Evolutionary conservation across 768 basidiomycete genomes (phyloP).

Genomic region (Tulasnella sp.): DNA sequence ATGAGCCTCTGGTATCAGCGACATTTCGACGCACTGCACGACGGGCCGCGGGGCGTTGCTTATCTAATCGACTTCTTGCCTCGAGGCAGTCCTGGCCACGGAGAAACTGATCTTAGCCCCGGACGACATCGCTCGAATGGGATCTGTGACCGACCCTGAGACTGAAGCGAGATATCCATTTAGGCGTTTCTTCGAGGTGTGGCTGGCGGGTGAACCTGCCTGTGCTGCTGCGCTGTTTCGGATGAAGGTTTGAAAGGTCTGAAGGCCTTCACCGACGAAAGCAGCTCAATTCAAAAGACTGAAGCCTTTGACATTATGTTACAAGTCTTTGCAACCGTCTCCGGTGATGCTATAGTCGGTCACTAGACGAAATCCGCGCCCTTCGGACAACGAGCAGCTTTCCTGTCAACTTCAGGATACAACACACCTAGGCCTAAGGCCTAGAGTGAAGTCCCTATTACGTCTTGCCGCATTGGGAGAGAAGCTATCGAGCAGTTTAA

Average conservation of each 20-base stretch:
- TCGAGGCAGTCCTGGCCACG: neutral
- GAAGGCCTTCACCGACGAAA: neutral
- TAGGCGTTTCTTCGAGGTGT: conserved; percentile 9
- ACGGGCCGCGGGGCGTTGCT: neutral
- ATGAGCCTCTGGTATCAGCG: conserved; percentile 11
- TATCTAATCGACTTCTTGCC: neutral
- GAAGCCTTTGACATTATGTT: neutral
- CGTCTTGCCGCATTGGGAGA: neutral
- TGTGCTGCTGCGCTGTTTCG: neutral
- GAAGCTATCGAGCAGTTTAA: neutral
- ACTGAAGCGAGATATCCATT: neutral
- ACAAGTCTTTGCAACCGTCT: neutral
- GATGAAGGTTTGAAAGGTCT: neutral
- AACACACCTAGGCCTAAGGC: neutral
- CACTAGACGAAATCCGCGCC: neutral
- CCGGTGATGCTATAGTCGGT: neutral
- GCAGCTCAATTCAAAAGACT: neutral
- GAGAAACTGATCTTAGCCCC: conserved; percentile 7
- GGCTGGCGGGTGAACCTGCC: conserved; percentile 2
- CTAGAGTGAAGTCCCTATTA: neutral
- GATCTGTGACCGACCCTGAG: conserved; percentile 1
- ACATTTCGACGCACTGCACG: neutral
- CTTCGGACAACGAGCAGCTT: neutral
- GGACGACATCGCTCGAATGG: conserved; percentile 11
- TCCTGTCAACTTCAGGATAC: neutral